Evolutionary conservation across 352 stramenopile species (phyloP), one percentile per base, ranked within the genome.

Genomic region (Pilasporangium apinafurcum): DNA sequence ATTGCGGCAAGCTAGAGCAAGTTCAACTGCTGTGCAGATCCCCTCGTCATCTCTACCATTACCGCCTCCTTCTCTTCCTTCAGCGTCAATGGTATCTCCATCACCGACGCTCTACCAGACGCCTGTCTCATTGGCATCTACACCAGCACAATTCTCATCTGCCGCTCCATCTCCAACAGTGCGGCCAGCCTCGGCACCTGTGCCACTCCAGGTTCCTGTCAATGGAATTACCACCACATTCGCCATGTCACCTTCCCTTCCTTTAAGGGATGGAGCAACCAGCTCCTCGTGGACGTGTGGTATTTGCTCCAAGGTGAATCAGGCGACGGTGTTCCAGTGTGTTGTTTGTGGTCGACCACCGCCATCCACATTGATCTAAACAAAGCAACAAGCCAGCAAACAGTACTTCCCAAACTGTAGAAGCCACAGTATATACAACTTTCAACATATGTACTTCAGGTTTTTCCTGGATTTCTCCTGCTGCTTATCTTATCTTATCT

Each of bases 231-330:
- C 17, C 16, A 44, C 43, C n/a, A 14, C 30, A 20, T 14, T 20
- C 5, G 17, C 20, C 20, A 32, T 22, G 8, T 17, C 22, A 24
- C n/a, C n/a, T n/a, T n/a, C n/a, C n/a, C n/a, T n/a, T 39, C 34
- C 14, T 8, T 24, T 8, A 4, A n/a, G 13, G 34, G 25, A 20
- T 28, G 9, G 4, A 41, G 7, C 9, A 28, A 13, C 34, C 42
- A 36, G 32, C 37, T 28, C 31, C 4, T 59, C 53, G 14, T 92
- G 80, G 80, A 64, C 64, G n/a, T 92, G 80, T 31, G 59, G 48
- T 17, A 63, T 92, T 37, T 92, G 80, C 58, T 71, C 75, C 21
- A 92, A 89, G 47, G 53, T 62, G 9, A 92, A 92, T 44, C 22
- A 29, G 17, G 38, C 37, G 9, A 48, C 72, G 25, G 51, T 61